Conservation (phyloP, 2,329 filamentous ascomycete species). For the Monilinia vaccinii-corymbosi region DNA sequence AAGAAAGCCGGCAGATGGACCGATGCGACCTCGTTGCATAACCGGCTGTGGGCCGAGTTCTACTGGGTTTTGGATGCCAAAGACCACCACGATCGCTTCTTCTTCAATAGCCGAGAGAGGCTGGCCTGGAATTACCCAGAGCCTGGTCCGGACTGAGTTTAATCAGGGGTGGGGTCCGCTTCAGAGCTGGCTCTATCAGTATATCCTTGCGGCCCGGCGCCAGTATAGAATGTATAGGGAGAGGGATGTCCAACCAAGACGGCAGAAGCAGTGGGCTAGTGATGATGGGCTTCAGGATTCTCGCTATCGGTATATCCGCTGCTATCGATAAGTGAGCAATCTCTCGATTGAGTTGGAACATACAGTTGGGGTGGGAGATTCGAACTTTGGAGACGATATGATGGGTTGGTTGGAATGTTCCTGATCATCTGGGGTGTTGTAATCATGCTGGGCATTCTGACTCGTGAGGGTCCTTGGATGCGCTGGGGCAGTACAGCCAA, state of each 20-base stretch:
- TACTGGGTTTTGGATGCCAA: conserved; percentile 20
- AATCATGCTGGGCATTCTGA: background rate
- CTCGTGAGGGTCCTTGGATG: background rate
- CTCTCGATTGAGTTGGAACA: background rate
- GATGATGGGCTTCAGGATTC: background rate
- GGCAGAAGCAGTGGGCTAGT: background rate
- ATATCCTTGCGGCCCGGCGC: background rate
- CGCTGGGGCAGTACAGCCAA: no score
- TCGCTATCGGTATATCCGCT: background rate
- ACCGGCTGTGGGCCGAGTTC: conserved; percentile 19
- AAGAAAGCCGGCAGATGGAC: conserved; percentile 22
- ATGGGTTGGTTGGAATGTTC: background rate
- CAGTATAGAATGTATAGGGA: background rate
- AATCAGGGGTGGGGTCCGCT: conserved; percentile 2
- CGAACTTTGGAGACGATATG: background rate
- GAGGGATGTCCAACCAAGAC: background rate
- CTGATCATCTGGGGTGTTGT: background rate
- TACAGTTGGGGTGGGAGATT: background rate
- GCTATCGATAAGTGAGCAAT: background rate
- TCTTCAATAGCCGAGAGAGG: background rate
- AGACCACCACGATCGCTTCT: conserved; percentile 4
- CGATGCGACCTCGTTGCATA: conserved; percentile 17
- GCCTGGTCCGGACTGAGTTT: background rate
- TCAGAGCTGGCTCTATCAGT: background rate
- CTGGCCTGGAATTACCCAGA: background rate